phyloP scores from a whole-genome alignment of 495 filamentous ascomycete genomes.

The Penicillium longicatenatum region DNA sequence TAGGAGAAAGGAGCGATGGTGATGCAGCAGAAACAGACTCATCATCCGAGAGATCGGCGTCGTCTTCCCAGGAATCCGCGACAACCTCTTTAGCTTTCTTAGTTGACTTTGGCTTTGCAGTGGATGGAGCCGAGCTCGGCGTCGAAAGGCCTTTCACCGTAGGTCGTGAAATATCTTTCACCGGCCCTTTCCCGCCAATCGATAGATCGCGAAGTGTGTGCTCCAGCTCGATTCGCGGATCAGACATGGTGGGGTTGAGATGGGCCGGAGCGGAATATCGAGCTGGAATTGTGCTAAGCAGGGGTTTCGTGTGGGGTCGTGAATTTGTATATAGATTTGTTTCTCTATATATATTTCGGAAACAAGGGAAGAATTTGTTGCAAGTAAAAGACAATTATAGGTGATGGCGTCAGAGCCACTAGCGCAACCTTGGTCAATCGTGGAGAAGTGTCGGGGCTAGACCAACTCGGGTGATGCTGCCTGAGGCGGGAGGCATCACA shows the following conservation, averaged over 20 bases:
- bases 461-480: slow-evolving; percentile 13
- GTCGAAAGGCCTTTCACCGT: slow-evolving; percentile 17
- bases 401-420: slow-evolving; percentile 29
- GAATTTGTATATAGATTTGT: not conserved
- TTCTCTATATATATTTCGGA: not conserved
- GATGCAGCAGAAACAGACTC: slow-evolving; percentile 17
- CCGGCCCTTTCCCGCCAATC: slow-evolving; percentile 40
- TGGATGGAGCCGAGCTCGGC: slow-evolving; percentile 1
- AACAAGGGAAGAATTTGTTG: not conserved
- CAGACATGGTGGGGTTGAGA: slow-evolving; percentile 24
- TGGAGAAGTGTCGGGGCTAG: slow-evolving; percentile 29
- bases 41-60: slow-evolving; percentile 47
- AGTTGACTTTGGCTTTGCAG: slow-evolving; percentile 35
- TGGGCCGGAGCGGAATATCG: not conserved
- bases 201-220: slow-evolving; percentile 48
- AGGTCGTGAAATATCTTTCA: slow-evolving; percentile 37
- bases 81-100: slow-evolving; percentile 47
- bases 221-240: slow-evolving; percentile 41
- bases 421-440: slow-evolving; percentile 29
- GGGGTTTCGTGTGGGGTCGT: not conserved
- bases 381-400: slow-evolving; percentile 15
- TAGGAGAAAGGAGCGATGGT: slow-evolving; percentile 30
- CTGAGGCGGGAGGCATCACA: slow-evolving; percentile 10
- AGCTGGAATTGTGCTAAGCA: not conserved
- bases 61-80: slow-evolving; percentile 88